Conservation (phyloP, 2,329 filamentous ascomycete species). For the Verticillium isaacii region DNA sequence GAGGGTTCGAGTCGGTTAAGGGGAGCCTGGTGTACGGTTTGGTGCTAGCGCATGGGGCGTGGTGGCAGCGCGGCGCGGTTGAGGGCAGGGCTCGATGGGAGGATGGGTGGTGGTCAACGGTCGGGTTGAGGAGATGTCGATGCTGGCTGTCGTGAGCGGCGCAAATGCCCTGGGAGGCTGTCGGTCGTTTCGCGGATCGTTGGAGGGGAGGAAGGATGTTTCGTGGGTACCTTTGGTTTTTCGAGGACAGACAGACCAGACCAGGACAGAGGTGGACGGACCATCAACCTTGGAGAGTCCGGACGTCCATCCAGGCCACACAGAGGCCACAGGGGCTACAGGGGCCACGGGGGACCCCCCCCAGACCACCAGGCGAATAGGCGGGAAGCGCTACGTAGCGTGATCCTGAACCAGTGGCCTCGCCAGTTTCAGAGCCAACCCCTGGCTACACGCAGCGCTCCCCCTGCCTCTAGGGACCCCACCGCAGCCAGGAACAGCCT, state of each 20-base stretch:
- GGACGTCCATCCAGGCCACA: neutral
- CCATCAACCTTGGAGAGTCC: neutral
- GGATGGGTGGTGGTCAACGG: neutral
- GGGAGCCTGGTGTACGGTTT: neutral
- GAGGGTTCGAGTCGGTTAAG: neutral
- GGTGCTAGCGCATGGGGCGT: neutral
- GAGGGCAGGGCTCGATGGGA: neutral
- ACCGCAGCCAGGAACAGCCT: neutral
- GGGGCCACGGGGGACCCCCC: neutral
- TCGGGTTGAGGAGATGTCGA: neutral
- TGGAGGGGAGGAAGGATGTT: neutral
- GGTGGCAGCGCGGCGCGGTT: neutral
- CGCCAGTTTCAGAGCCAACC: conserved; percentile 1
- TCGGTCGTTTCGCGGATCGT: neutral
- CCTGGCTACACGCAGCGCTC: conserved; percentile 1
- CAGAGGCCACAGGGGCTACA: neutral
- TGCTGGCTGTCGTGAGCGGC: neutral
- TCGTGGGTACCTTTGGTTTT: neutral
- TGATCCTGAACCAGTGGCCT: conserved; percentile 1
- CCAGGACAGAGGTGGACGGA: neutral
- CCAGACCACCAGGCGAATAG: neutral
- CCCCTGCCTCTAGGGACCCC: neutral
- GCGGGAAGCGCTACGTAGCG: conserved; percentile 4
- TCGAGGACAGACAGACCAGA: neutral
- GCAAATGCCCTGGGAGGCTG: neutral